phyloP scores from a whole-genome alignment of 2,329 filamentous ascomycete genomes.

The Didymella keratinophila region DNA sequence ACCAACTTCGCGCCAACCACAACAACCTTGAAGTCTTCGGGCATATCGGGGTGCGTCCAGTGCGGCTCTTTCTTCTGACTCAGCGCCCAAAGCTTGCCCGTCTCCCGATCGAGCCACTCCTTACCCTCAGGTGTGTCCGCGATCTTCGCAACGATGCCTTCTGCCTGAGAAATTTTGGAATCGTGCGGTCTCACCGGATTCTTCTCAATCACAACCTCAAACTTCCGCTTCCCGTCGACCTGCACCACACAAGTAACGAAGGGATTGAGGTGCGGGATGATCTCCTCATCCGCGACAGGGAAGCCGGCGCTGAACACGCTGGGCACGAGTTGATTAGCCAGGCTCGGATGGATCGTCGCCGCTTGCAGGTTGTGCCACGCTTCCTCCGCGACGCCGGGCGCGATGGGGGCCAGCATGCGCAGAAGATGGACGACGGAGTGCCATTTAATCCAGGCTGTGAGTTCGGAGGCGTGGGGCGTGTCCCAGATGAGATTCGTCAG shows the following conservation, averaged over 20 bases:
- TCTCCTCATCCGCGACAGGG: conserved; percentile 61
- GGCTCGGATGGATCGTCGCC: conserved; percentile 2
- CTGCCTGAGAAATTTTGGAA: neutral
- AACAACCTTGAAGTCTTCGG: conserved; percentile 61
- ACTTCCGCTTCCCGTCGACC: conserved; percentile 79
- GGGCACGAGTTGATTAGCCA: conserved; percentile 2
- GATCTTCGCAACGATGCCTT: neutral
- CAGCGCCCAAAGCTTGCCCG: conserved; percentile 45
- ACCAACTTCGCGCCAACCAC: conserved; percentile 74
- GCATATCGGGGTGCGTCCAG: conserved; percentile 19
- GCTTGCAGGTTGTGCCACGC: conserved; percentile 71
- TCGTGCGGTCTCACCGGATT: conserved; percentile 23
- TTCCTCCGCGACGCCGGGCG: conserved; percentile 82
- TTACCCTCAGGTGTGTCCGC: conserved; percentile 64
- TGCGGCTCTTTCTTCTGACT: conserved; percentile 19
- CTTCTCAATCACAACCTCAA: conserved; percentile 70
- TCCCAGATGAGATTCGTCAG: conserved; percentile 70
- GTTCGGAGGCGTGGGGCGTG: conserved; percentile 40
- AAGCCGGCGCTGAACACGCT: conserved; percentile 62
- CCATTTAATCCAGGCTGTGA: conserved; percentile 56
- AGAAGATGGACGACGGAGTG: conserved; percentile 66
- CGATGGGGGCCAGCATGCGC: conserved; percentile 78
- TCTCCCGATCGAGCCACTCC: conserved; percentile 57
- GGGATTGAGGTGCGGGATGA: conserved; percentile 60
- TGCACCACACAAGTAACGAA: conserved; percentile 71